Base-by-base conservation (phyloP, 306 rosid genomes). In the Senna siamea region DNA sequence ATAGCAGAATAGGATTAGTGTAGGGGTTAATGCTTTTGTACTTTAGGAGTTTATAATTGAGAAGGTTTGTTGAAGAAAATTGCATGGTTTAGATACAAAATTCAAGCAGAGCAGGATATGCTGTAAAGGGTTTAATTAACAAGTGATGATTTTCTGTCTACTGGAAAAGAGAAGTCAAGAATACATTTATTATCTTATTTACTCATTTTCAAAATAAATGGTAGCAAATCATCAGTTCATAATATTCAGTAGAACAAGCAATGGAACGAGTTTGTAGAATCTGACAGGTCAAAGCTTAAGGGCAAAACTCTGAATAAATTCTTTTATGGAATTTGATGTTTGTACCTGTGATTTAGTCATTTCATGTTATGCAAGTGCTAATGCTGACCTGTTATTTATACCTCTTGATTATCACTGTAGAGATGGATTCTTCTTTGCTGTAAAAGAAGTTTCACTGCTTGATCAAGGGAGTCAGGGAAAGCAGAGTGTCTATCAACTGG, bases 381-480 rank as follows among this genome's bases (percentile, higher is more conserved):
- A 32, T 47, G 32, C 37, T 32, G 34, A 55, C 37, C 14, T 56
- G 68, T 43, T 69, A 18, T 47, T 59, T 20, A 54, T 23, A 26
- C 66, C 40, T 73, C 35, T 70, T 80, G 52, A 26, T 65, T 55
- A 50, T 52, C 67, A 68, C 40, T 73, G 55, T 80, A 92, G 97
- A 26, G 82, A 79, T 46, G 97, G 97, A 47, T 51, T 41, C 74
- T 92, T 92, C 68, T 84, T 89, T 80, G 97, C 96, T 74, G 81
- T 92, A 15, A 92, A 92, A 83, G 93, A 92, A 86, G 97, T 92
- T 78, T 92, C 97, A 55, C 83, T 92, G 84, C 96, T 92, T 64
- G 93, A 92, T 81, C 87, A 86, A 66, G 97, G 92, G 76, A 84
- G 50, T 77, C 96, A 87, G 66, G 97, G 89, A 76, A 80, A 47